Conservation (phyloP, 129 eudicot genomes). For the Helianthus tuberosus region DNA sequence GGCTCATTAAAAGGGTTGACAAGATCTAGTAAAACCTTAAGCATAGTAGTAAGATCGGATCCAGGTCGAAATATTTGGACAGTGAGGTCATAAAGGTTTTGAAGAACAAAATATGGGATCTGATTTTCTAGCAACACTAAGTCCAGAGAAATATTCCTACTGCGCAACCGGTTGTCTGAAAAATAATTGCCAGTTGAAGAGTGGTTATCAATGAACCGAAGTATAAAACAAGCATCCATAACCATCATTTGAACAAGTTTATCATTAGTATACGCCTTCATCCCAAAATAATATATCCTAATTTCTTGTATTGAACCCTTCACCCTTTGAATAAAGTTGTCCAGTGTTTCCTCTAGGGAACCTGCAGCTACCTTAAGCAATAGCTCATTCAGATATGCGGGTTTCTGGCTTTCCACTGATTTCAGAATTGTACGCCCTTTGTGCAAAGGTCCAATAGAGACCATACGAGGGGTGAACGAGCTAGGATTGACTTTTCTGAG, state of each 20-base stretch:
- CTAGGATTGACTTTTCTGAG: neutral
- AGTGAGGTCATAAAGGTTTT: conserved; percentile 15
- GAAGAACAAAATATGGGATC: conserved; percentile 22
- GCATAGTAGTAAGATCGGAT: neutral
- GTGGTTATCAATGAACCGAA: neutral
- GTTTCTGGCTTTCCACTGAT: neutral
- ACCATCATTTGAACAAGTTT: conserved; percentile 24
- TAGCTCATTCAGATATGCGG: neutral
- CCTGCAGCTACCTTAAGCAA: neutral
- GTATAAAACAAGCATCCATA: conserved; percentile 25
- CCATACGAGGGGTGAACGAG: conserved; percentile 5
- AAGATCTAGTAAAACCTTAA: neutral
- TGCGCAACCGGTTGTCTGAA: no score
- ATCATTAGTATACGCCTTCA: neutral
- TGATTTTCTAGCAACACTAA: conserved; percentile 23
- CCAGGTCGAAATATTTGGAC: neutral
- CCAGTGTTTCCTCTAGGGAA: neutral
- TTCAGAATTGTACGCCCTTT: neutral
- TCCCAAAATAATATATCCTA: neutral
- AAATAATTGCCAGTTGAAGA: no score
- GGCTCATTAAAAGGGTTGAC: neutral
- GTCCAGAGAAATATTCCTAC: neutral
- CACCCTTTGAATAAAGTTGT: neutral
- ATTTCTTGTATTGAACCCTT: neutral
- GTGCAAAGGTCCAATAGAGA: conserved; percentile 35